phyloP scores from a whole-genome alignment of 2,329 filamentous ascomycete species.

The Microdochium trichocladiopsis region DNA sequence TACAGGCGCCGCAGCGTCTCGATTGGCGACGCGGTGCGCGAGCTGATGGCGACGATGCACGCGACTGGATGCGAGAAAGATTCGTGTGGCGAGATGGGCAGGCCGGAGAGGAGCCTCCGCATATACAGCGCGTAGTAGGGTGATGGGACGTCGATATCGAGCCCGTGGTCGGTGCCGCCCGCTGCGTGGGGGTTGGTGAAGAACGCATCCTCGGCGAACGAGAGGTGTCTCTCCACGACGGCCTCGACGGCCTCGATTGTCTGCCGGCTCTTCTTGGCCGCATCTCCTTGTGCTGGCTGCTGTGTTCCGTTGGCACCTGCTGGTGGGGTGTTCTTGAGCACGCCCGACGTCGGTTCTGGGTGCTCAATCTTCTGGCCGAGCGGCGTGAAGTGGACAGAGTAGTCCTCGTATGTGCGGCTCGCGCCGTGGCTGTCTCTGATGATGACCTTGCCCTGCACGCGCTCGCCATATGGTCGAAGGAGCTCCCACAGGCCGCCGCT shows the following conservation, averaged over 20 bases:
- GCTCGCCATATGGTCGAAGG: slow-evolving; percentile 85
- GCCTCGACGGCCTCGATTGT: slow-evolving; percentile 58
- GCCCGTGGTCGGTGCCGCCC: slow-evolving; percentile 28
- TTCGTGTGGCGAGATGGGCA: slow-evolving; percentile 77
- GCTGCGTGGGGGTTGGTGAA: slow-evolving; percentile 27
- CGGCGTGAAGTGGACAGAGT: slow-evolving; percentile 76
- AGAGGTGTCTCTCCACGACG: slow-evolving; percentile 72
- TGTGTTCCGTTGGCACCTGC: background rate
- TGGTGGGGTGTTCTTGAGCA: slow-evolving; percentile 18
- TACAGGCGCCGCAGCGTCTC: slow-evolving; percentile 83
- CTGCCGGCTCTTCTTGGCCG: slow-evolving; percentile 21
- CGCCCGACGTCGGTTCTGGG: slow-evolving; percentile 32
- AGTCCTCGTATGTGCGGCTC: slow-evolving; percentile 81
- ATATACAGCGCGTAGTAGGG: slow-evolving; percentile 84
- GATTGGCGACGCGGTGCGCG: slow-evolving; percentile 74
- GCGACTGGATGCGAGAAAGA: slow-evolving; percentile 93
- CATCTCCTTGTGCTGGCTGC: slow-evolving; percentile 1
- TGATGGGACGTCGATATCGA: slow-evolving; percentile 50
- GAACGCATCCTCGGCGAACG: slow-evolving; percentile 61
- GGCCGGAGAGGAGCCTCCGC: slow-evolving; percentile 71
- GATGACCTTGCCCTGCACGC: slow-evolving; percentile 77
- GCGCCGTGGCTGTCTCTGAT: slow-evolving; percentile 85
- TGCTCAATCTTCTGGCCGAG: slow-evolving; percentile 54
- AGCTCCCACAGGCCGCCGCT: slow-evolving; percentile 75
- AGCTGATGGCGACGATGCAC: slow-evolving; percentile 91